Evolutionary conservation across 257 asterid genomes (phyloP).

Genomic region (Ajuga chamaepitys): DNA sequence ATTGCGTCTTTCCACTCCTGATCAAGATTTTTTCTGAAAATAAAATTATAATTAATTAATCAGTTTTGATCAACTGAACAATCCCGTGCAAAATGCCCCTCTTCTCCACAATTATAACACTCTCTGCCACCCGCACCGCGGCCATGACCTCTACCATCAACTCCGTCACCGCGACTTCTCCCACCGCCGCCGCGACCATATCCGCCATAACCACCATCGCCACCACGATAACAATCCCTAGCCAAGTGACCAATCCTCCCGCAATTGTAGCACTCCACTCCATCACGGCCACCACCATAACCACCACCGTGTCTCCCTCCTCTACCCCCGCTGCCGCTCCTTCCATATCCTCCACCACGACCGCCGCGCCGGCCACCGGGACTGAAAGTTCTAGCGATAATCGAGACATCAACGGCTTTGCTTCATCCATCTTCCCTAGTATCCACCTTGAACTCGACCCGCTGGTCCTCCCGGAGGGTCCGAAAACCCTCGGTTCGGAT

Average conservation of each 20-base stretch:
- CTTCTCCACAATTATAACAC: conserved; percentile 46
- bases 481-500: conserved; percentile 44
- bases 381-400: conserved; percentile 16
- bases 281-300: conserved; percentile 24
- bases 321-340: background rate
- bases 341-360: too few species aligned
- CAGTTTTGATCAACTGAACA: conserved; percentile 28
- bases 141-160: conserved; percentile 19
- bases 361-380: conserved; percentile 24
- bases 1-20: conserved; percentile 10
- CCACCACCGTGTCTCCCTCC: conserved; percentile 14
- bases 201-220: conserved; percentile 14
- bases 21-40: background rate
- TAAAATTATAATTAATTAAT: conserved; percentile 2
- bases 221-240: conserved; percentile 34
- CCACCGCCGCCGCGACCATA: conserved; percentile 11
- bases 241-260: conserved; percentile 48
- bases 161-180: too few species aligned
- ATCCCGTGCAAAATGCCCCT: conserved; percentile 49
- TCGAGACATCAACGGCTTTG: conserved; percentile 36
- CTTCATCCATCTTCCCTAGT: conserved; percentile 36
- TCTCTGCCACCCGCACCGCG: conserved; percentile 27
- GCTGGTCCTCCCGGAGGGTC: conserved; percentile 49
- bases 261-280: conserved; percentile 45
- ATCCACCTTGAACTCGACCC: conserved; percentile 38